Conservation (phyloP, 345 rosid genomes). For the Populus deltoides region DNA sequence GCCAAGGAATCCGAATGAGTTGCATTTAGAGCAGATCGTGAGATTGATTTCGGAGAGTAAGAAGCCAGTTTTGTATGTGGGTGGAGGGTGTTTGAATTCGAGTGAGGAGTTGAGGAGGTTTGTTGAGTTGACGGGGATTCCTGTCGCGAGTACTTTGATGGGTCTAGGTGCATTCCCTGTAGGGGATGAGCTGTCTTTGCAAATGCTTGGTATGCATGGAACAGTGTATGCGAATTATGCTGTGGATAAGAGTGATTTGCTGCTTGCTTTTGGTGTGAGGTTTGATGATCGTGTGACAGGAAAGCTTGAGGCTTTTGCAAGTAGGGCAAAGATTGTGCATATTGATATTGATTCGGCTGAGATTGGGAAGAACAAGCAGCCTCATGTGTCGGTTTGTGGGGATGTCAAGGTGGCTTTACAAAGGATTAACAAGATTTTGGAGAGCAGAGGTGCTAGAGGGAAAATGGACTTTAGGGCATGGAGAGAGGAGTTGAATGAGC, state of each 20-base stretch:
- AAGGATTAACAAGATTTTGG: slow-evolving; percentile 68
- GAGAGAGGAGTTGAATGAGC: slow-evolving; percentile 71
- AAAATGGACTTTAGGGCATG: slow-evolving; percentile 64
- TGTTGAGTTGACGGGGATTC: slow-evolving; percentile 84
- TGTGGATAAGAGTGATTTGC: slow-evolving; percentile 77
- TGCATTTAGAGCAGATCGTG: slow-evolving; percentile 71
- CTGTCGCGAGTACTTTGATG: slow-evolving; percentile 97
- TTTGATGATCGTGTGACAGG: slow-evolving; percentile 97
- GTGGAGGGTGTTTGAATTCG: slow-evolving; percentile 97
- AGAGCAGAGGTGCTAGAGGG: slow-evolving; percentile 38
- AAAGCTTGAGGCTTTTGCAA: slow-evolving; percentile 93
- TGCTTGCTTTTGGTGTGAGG: slow-evolving; percentile 94
- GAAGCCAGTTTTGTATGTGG: slow-evolving; percentile 92
- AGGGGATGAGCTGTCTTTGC: slow-evolving; percentile 62
- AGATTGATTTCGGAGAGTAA: slow-evolving; percentile 72
- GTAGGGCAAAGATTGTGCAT: slow-evolving; percentile 90
- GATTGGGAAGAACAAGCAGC: slow-evolving; percentile 98
- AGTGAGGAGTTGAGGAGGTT: slow-evolving; percentile 76
- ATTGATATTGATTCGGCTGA: slow-evolving; percentile 93
- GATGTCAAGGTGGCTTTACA: slow-evolving; percentile 79
- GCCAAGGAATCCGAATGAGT: slow-evolving; percentile 58
- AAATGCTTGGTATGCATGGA: slow-evolving; percentile 99
- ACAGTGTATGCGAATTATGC: slow-evolving; percentile 90
- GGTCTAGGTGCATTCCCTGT: slow-evolving; percentile 79
- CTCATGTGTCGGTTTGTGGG: slow-evolving; percentile 83